Evolutionary conservation across 768 basidiomycete genomes (phyloP).

Genomic region (Steccherinum ochraceum): DNA sequence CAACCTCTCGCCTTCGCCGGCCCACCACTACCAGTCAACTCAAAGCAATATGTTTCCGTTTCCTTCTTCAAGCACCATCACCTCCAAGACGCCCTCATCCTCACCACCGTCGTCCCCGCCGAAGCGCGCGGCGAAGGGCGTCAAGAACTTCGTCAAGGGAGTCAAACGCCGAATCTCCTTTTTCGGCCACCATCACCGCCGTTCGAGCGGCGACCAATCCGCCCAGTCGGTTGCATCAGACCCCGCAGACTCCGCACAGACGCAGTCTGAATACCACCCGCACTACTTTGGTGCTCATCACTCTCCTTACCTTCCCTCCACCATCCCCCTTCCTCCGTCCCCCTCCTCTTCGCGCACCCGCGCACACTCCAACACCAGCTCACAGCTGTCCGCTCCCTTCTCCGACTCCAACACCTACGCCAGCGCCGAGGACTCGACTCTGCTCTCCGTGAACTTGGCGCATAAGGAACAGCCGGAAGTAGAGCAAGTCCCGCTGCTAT

Average conservation of each 20-base stretch:
- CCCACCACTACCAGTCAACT: too few relatives aligned
- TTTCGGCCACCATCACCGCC: conserved; percentile 11
- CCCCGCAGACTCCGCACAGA: too few relatives aligned
- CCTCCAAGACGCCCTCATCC: conserved; percentile 1
- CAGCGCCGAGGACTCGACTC: neutral
- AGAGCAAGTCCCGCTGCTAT: neutral
- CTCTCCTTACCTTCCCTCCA: neutral
- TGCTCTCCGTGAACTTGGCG: neutral
- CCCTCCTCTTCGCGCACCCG: neutral
- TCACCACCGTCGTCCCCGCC: conserved; percentile 9
- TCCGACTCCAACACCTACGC: neutral
- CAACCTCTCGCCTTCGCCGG: neutral
- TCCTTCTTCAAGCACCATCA: neutral
- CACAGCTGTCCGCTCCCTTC: neutral
- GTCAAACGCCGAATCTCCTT: conserved; percentile 15
- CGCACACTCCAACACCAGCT: neutral
- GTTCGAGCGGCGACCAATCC: conserved; percentile 4
- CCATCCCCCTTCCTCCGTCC: conserved; percentile 7
- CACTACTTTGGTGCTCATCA: conserved; percentile 6
- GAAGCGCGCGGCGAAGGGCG: conserved; percentile 8
- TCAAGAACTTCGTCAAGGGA: conserved; percentile 16
- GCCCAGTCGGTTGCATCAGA: neutral
- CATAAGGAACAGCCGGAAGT: neutral
- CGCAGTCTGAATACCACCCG: too few relatives aligned
- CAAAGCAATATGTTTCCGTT: neutral